These are phyloP conservation scores for Trypanosoma congolense DNA, from an alignment of 208 protist genomes.

Conservation along the genomic window DNA sequence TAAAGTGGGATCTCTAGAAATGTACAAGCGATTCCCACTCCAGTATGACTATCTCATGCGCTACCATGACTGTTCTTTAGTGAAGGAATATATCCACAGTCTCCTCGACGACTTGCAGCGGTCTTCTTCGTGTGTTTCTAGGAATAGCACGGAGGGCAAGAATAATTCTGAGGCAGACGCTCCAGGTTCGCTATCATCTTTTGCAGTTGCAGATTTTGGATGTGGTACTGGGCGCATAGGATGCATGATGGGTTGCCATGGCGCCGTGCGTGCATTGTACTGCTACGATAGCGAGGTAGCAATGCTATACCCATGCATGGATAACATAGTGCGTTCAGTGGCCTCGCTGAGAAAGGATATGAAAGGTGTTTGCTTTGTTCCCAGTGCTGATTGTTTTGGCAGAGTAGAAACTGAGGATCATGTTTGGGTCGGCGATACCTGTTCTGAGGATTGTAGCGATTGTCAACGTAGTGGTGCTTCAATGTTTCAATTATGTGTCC, in stretches of 20 bases:
- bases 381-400: not conserved
- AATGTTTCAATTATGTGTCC: conserved; percentile 36
- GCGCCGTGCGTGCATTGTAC: conserved; percentile 45
- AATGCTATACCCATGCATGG: conserved; percentile 64
- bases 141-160: not conserved
- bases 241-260: conserved; percentile 44
- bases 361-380: conserved; percentile 1
- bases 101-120: conserved; percentile 32
- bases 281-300: conserved; percentile 65
- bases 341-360: conserved; percentile 8
- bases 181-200: not conserved
- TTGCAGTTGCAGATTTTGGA: conserved; percentile 60
- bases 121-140: no score
- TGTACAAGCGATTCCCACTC: conserved; percentile 72
- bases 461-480: no score
- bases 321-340: conserved; percentile 31
- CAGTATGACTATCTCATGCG: conserved; percentile 79
- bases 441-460: no score
- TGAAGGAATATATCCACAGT: conserved; percentile 35
- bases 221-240: conserved; percentile 79
- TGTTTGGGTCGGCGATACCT: conserved; percentile 11
- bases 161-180: conserved; percentile 3
- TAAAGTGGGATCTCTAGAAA: conserved; percentile 80
- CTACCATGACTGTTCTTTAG: conserved; percentile 53
- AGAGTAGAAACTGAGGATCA: not conserved